Conservation (phyloP, 495 filamentous ascomycete genomes). For the Penicillium verhagenii region DNA sequence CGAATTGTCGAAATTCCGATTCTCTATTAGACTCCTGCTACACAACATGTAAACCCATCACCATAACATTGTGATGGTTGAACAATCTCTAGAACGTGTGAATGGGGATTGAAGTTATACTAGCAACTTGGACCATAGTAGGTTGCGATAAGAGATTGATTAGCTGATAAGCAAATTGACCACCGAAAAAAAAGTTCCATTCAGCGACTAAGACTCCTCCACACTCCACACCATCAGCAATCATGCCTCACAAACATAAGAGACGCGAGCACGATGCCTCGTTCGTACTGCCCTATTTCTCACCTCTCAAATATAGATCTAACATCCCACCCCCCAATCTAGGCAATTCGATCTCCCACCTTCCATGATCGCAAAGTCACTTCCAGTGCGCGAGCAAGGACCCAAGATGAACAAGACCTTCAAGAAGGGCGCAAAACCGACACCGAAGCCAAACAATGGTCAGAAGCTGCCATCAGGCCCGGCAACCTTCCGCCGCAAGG, state of each 20-base stretch:
- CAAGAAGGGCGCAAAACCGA: constrained; percentile 11
- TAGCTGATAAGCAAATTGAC: constrained; percentile 14
- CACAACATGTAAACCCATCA: background rate
- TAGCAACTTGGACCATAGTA: too few species aligned
- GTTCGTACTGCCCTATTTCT: constrained; percentile 21
- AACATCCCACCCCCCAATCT: constrained; percentile 1
- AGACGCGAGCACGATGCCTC: constrained; percentile 49
- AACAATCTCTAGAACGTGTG: background rate
- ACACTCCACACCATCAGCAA: constrained; percentile 14
- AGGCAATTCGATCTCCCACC: constrained; percentile 75
- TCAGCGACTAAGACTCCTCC: constrained; percentile 7
- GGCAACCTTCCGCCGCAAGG: constrained; percentile 38
- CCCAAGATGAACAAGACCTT: constrained; percentile 22
- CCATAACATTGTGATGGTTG: background rate
- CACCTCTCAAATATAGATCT: background rate
- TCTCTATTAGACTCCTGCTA: background rate
- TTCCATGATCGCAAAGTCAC: constrained; percentile 62
- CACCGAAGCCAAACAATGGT: background rate
- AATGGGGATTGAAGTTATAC: too few species aligned
- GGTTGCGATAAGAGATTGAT: constrained; percentile 12
- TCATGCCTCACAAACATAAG: constrained; percentile 88
- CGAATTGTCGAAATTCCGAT: background rate
- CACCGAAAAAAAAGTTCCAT: constrained; percentile 29
- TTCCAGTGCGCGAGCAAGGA: constrained; percentile 55
- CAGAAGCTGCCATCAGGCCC: constrained; percentile 15